phyloP scores from a whole-genome alignment of 1,284 basidiomycete species.

The Xerocomus amazonicus region DNA sequence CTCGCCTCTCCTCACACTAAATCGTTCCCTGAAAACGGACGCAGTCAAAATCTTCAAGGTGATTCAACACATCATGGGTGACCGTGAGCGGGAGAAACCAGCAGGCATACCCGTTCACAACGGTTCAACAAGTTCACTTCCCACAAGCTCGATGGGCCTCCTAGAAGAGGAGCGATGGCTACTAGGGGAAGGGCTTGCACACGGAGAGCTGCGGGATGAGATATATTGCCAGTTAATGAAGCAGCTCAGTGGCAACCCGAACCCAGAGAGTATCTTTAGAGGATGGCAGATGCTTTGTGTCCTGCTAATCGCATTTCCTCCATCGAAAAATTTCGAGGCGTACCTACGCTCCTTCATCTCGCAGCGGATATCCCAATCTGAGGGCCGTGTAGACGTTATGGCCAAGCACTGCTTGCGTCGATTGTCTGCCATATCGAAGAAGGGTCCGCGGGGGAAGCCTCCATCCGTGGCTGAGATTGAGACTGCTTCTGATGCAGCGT shows the following conservation, averaged over 20 bases:
- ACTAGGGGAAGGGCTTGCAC: constrained; percentile 69
- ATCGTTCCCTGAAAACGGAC: constrained; percentile 65
- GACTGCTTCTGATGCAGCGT: constrained; percentile 87
- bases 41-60: constrained; percentile 84
- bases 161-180: constrained; percentile 87
- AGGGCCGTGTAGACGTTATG: constrained; percentile 82
- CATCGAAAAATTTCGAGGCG: constrained; percentile 85
- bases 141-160: constrained; percentile 40
- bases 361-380: constrained; percentile 58
- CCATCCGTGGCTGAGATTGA: constrained; percentile 82
- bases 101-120: constrained; percentile 48
- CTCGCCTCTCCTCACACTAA: constrained; percentile 70
- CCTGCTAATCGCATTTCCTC: constrained; percentile 81
- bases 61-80: constrained; percentile 89
- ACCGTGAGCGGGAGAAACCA: constrained; percentile 70
- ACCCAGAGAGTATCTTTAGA: constrained; percentile 77
- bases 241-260: constrained; percentile 81
- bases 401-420: constrained; percentile 81
- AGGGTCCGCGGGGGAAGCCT: constrained; percentile 80
- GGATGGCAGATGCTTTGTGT: constrained; percentile 93
- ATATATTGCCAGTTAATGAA: constrained; percentile 91
- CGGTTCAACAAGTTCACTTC: constrained; percentile 53
- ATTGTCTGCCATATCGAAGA: constrained; percentile 67
- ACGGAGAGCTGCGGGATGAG: constrained; percentile 85
- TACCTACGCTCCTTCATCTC: constrained; percentile 78